These are phyloP conservation scores for Phytophthora kernoviae DNA, from an alignment of 352 stramenopile species.

Conservation along the genomic window DNA sequence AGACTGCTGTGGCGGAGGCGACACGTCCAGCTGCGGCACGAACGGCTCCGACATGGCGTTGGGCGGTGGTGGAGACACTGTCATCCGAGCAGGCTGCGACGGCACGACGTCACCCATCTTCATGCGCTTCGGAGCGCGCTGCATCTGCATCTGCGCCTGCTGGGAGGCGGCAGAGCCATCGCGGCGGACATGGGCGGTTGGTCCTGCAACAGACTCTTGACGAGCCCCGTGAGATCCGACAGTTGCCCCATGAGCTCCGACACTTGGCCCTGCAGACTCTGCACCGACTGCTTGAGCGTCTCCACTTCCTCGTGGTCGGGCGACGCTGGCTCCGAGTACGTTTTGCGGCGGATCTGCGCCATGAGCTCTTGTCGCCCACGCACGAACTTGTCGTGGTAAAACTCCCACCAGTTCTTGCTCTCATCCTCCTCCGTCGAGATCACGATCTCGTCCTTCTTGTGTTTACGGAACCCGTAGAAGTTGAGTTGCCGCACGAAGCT, in stretches of 20 bases:
- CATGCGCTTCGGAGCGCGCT: conserved; percentile 47
- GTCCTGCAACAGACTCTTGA: conserved; percentile 75
- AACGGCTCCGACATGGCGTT: conserved; percentile 28
- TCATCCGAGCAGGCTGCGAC: neutral
- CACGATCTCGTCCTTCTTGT: conserved; percentile 91
- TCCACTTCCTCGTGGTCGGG: conserved; percentile 82
- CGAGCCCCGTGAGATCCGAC: conserved; percentile 70
- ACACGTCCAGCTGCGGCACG: conserved; percentile 27
- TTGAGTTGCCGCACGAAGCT: conserved; percentile 94
- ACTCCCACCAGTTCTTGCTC: conserved; percentile 91
- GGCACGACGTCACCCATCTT: conserved; percentile 32
- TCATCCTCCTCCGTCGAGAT: conserved; percentile 76
- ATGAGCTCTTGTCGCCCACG: conserved; percentile 86
- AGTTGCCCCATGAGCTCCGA: conserved; percentile 81
- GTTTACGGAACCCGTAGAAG: conserved; percentile 95
- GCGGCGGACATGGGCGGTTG: conserved; percentile 26
- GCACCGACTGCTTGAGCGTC: conserved; percentile 73
- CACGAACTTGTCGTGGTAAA: conserved; percentile 92
- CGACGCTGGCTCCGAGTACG: conserved; percentile 81
- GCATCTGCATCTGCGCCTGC: conserved; percentile 10
- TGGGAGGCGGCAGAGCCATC: no score
- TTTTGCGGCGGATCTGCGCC: conserved; percentile 87
- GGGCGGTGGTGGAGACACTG: conserved; percentile 15
- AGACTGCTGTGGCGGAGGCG: conserved; percentile 20
- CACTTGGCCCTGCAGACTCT: conserved; percentile 75